Conservation (phyloP, 1,139 yeast species). For the Zygoascus hellenicus region DNA sequence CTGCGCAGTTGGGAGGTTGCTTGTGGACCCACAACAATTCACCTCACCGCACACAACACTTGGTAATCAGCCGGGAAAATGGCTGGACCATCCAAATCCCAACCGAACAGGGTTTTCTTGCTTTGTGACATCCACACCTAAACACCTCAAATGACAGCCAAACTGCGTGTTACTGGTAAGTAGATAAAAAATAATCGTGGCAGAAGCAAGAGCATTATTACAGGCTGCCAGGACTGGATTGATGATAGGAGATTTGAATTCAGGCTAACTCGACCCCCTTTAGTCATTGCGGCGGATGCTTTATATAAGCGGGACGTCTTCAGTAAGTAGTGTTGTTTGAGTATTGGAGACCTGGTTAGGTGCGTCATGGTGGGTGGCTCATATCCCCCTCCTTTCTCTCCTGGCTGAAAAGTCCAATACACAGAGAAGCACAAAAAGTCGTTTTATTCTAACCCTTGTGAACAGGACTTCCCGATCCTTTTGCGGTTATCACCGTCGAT, state of each 20-base stretch:
- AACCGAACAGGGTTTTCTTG: slow-evolving; percentile 5
- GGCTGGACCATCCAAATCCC: background rate
- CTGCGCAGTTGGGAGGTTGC: no score
- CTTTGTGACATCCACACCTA: slow-evolving; percentile 1
- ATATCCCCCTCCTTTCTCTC: no score
- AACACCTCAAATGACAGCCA: slow-evolving; percentile 15
- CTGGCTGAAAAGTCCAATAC: background rate
- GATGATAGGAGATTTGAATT: background rate
- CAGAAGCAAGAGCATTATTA: slow-evolving; percentile 1
- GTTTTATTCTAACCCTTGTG: background rate
- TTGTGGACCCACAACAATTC: no score
- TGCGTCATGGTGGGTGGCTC: no score
- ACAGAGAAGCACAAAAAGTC: background rate
- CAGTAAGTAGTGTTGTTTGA: slow-evolving; percentile 44
- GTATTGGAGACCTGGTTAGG: background rate
- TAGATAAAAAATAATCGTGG: background rate
- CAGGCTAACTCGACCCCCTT: slow-evolving; percentile 2
- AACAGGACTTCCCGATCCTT: slow-evolving; percentile 73
- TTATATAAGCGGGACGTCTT: slow-evolving; percentile 92
- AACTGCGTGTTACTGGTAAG: slow-evolving; percentile 22
- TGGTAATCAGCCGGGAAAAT: no score
- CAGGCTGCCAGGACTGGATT: no score
- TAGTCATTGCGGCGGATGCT: slow-evolving; percentile 90
- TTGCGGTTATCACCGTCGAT: slow-evolving; percentile 94
- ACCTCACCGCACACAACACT: no score